Base-by-base conservation (phyloP, 169 alveolate species). In the Cryptosporidium ubiquitum region DNA sequence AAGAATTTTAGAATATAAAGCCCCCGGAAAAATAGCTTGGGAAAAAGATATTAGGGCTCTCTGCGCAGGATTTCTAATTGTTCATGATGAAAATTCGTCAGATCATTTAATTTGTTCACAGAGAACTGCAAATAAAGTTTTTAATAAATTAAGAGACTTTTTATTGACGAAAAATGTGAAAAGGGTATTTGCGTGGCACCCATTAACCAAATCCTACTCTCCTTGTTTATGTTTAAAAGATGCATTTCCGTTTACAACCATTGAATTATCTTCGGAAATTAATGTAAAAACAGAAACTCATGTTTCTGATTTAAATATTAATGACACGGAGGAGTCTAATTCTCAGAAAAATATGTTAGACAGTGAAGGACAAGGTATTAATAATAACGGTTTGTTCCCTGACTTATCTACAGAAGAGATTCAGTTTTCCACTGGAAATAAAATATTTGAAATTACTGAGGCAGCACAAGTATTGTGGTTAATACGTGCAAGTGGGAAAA, bases 21-120 rank as follows among this genome's bases (percentile, higher is more conserved):
- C 89, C 37, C 89, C 89, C 5, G 75, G 89, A 39, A 79, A 79
- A 52, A 79, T 79, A 12, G 89, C 89, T 9, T 79, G 89, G 89
- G 89, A 79, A 42, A 79, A 64, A 26, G 89, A 79, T 79, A 79
- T 79, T 20, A 37, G 89, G 23, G 29, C 89, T 40, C 68, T 79
- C 6, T 79, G 89, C 39, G 47, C 75, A 33, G 89, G 89, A 12
- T 79, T 79, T 64, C 4, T 79, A 39, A 79, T 79, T 37, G 23
- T 79, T 18, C 89, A 79, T 40, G 86, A 64, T 64, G 89, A 79
- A 42, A 64, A 64, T 33, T 79, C 89, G 6, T 42, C 89, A 18
- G 89, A 79, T 29, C 89, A 64, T 40, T 61, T 79, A 47, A 79
- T 79, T 23, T 79, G 89, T 35, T 61, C 89, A n/a, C 89, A 79